These are phyloP conservation scores for Pythium plurisporium DNA, from an alignment of 352 stramenopile species.

Conservation along the genomic window DNA sequence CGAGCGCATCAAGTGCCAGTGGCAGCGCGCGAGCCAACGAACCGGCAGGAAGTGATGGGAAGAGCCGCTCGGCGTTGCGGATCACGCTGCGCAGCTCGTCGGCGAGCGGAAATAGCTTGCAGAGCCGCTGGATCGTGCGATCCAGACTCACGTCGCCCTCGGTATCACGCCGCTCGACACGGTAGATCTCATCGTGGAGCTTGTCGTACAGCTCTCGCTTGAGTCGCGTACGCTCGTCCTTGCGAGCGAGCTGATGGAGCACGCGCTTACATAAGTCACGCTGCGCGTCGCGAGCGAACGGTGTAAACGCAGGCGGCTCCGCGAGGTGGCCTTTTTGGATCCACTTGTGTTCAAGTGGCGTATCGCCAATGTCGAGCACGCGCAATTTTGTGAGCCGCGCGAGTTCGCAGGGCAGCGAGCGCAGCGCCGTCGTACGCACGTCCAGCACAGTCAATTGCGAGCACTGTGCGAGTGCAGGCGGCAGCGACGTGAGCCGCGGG, in stretches of 20 bases:
- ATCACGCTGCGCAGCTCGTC: slow-evolving; percentile 79
- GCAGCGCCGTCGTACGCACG: slow-evolving; percentile 56
- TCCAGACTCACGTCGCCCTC: slow-evolving; percentile 21
- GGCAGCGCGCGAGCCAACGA: slow-evolving; percentile 25
- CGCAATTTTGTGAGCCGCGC: slow-evolving; percentile 54
- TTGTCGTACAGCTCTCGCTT: slow-evolving; percentile 55
- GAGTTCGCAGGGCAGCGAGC: slow-evolving; percentile 59
- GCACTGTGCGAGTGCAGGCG: slow-evolving; percentile 55
- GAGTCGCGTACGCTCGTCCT: slow-evolving; percentile 56
- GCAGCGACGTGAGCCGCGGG: slow-evolving; percentile 47
- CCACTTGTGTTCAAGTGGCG: slow-evolving; percentile 55
- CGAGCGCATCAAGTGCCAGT: slow-evolving; percentile 12
- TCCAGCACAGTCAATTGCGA: slow-evolving; percentile 68
- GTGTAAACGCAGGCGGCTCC: background rate
- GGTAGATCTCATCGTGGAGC: slow-evolving; percentile 57
- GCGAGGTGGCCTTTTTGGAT: slow-evolving; percentile 52
- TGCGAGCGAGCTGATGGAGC: slow-evolving; percentile 47
- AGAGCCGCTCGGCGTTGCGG: slow-evolving; percentile 76
- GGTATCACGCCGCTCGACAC: slow-evolving; percentile 37
- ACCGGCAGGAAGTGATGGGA: slow-evolving; percentile 34
- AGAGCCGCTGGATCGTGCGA: slow-evolving; percentile 40
- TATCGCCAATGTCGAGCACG: slow-evolving; percentile 68
- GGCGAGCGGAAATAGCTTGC: slow-evolving; percentile 55
- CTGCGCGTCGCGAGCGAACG: slow-evolving; percentile 7
- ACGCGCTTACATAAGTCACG: slow-evolving; percentile 43